Evolutionary conservation across 305 asterid species (phyloP), one percentile per base, ranked within the genome.

Genomic region (Fraxinus paxiana): DNA sequence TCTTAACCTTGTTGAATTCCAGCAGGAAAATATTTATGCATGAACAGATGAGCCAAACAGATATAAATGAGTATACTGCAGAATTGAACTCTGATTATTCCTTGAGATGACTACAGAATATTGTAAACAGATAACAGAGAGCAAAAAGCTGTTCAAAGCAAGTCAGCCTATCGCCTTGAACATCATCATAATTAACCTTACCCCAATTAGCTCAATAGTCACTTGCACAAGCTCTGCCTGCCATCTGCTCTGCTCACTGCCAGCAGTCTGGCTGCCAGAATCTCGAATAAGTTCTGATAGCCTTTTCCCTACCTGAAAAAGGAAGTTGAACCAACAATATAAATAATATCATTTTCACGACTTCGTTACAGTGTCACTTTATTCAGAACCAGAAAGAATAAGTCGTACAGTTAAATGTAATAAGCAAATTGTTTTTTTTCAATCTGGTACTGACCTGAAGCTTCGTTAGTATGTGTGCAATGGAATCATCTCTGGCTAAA

Each of bases 211-310:
- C 90, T 96, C 99, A 75, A 96, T 89, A 54, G 98, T 86, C 88
- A 93, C 99, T 89, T 94, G 98, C 20, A 91, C 87, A 75, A 96
- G 98, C 90, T 96, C 99, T 30, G 92, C 35, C 84, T 91, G 98
- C 99, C 99, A 96, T 89, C 98, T 90, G 80, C 92, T 93, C 87
- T 92, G 96, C 87, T 96, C 98, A 77, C 91, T 88, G 77, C 95
- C 91, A 48, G 93, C 85, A 33, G 97, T 89, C 88, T 92, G 98
- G 82, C 91, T 87, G 73, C 99, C 99, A 75, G 92, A 89, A 88
- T 96, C 99, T 70, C 99, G 95, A 83, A 96, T 96, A 81, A 94
- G 98, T 87, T 96, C 99, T 30, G 99, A 92, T 33, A 96, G 90
- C 82, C 92, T 93, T 85, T 91, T 91, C 22, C 97, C 98, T 72